Conservation (phyloP, 2,329 filamentous ascomycete species). For the Colletotrichum nymphaeae region DNA sequence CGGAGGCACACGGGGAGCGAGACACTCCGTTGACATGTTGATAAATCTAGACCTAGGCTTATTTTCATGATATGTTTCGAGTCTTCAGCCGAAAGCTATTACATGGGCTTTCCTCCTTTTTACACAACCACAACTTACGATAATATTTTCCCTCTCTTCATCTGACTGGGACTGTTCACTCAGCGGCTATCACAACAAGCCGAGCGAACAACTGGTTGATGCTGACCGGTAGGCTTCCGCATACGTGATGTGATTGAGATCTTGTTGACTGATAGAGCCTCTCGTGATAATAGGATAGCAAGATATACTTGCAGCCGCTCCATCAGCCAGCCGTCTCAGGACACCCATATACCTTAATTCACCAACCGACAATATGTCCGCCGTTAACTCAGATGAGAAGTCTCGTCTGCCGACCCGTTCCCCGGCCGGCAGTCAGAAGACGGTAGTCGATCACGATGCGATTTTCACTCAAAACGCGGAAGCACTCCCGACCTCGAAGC, state of each 20-base stretch:
- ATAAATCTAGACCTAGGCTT: slow-evolving; percentile 27
- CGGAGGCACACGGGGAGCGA: slow-evolving; percentile 19
- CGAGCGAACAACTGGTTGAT: slow-evolving; percentile 29
- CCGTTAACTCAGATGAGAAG: slow-evolving; percentile 12
- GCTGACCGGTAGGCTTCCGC: slow-evolving; percentile 20
- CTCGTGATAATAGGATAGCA: slow-evolving; percentile 12
- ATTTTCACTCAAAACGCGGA: not conserved
- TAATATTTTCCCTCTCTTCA: not conserved
- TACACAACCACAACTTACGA: not conserved
- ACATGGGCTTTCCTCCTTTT: not conserved
- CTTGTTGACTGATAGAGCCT: not conserved
- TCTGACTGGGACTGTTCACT: not conserved
- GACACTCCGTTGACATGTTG: slow-evolving; percentile 18
- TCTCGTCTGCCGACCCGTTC: slow-evolving; percentile 1
- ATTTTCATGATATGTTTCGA: not conserved
- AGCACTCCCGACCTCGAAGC: not conserved
- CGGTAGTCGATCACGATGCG: slow-evolving; percentile 25
- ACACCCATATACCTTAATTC: not conserved
- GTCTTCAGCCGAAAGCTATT: not conserved
- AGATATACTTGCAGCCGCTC: slow-evolving; percentile 25
- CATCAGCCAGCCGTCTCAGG: slow-evolving; percentile 19
- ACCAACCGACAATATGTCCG: slow-evolving; percentile 16
- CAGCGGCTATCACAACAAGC: not conserved
- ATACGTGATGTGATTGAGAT: not conserved
- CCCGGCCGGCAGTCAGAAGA: slow-evolving; percentile 32